A percentile compares a stretch with the other conserved stretches of the same genome.
These are phyloP conservation scores for Lipomyces yamadae DNA, from an alignment of 805 yeast species.

Conservation along the genomic window DNA sequence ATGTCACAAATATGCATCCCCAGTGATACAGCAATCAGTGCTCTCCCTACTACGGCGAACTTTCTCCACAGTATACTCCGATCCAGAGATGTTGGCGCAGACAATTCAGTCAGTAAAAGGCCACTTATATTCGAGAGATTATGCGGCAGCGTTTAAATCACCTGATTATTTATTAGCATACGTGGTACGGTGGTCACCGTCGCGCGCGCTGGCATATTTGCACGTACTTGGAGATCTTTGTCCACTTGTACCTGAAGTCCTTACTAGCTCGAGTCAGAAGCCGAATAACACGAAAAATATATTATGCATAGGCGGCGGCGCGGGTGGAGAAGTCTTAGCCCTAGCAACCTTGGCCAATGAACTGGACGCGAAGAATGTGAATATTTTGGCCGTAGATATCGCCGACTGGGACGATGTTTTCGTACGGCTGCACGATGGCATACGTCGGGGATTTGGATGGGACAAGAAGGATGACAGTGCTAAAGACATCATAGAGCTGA, in stretches of 20 bases:
- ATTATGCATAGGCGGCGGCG: constrained; percentile 85
- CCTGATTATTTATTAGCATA: constrained; percentile 73
- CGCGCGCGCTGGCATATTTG: constrained; percentile 75
- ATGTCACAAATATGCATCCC: constrained; percentile 15
- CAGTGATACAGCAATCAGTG: constrained; percentile 21
- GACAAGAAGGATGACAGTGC: constrained; percentile 4
- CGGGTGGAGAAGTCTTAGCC: constrained; percentile 78
- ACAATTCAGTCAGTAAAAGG: constrained; percentile 69
- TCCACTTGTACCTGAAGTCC: constrained; percentile 19
- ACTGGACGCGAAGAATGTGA: constrained; percentile 46
- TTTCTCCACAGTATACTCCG: constrained; percentile 26
- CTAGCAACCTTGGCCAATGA: constrained; percentile 60
- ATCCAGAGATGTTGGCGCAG: constrained; percentile 22
- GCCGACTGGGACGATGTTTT: constrained; percentile 75
- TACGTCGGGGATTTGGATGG: constrained; percentile 8
- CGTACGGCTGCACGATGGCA: constrained; percentile 40
- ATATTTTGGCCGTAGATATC: constrained; percentile 68
- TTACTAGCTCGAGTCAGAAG: not conserved
- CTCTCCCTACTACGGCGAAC: constrained; percentile 26
- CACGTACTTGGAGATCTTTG: constrained; percentile 57
- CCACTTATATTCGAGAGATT: constrained; percentile 71
- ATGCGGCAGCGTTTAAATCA: constrained; percentile 63
- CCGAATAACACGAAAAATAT: constrained; percentile 43
- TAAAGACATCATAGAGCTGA: constrained; percentile 6
- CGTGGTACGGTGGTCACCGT: constrained; percentile 84